Evolutionary conservation across 768 basidiomycete genomes (phyloP).

Genomic region (Chalciporus piperatus): DNA sequence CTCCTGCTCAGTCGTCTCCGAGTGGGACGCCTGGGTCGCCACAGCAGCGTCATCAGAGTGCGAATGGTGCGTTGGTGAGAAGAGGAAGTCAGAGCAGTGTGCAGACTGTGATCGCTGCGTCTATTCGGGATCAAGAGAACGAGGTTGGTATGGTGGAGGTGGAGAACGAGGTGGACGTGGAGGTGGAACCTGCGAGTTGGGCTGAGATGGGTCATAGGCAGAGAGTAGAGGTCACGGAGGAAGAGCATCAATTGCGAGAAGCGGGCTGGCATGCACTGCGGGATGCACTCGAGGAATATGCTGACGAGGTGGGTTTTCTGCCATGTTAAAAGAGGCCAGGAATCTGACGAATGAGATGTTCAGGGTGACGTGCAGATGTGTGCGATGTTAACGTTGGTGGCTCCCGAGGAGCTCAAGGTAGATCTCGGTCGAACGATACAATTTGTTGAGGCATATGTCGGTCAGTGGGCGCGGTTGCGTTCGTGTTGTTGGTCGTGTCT

Average conservation of each 20-base stretch:
- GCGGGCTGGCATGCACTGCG: constrained; percentile 56
- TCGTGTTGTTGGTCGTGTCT: neutral
- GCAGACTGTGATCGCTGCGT: constrained; percentile 64
- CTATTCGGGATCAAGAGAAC: constrained; percentile 38
- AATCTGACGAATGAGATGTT: constrained; percentile 1
- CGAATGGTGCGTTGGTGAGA: constrained; percentile 31
- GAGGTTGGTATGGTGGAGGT: constrained; percentile 15
- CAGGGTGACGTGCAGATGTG: constrained; percentile 84
- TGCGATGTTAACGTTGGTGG: constrained; percentile 65
- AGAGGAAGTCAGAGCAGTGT: constrained; percentile 66
- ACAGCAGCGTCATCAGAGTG: neutral
- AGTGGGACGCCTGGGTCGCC: neutral
- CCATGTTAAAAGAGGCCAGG: neutral
- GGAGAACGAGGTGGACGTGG: constrained; percentile 29
- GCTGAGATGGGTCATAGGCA: constrained; percentile 23
- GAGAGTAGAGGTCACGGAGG: constrained; percentile 34
- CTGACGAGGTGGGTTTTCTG: constrained; percentile 49
- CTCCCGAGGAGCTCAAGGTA: constrained; percentile 55
- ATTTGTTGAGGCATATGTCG: constrained; percentile 72
- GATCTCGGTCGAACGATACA: constrained; percentile 40
- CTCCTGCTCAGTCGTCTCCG: constrained; percentile 17
- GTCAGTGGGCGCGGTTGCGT: constrained; percentile 36
- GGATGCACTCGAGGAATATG: constrained; percentile 57
- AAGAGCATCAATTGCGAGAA: constrained; percentile 52
- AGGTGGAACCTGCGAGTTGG: constrained; percentile 28